These are phyloP conservation scores for Exidia glandulosa DNA, from an alignment of 768 basidiomycete species.

Conservation along the genomic window DNA sequence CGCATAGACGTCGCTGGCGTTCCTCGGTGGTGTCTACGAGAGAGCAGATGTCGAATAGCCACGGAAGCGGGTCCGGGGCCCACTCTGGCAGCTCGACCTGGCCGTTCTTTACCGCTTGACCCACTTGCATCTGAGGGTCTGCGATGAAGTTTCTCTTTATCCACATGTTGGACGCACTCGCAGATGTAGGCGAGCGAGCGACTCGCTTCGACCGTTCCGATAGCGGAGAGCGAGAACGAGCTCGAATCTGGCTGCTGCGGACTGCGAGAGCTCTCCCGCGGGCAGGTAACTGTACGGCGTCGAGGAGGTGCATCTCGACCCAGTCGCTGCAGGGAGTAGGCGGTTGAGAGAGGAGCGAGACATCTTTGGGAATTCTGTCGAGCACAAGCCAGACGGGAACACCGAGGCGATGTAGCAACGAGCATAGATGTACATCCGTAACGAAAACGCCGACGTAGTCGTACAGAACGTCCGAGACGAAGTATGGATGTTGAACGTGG, in stretches of 20 bases:
- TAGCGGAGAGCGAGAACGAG: too few relatives aligned
- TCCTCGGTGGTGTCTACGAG: background rate
- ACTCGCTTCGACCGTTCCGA: too few relatives aligned
- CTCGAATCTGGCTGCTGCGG: too few relatives aligned
- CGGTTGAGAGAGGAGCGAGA: background rate
- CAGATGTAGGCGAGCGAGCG: too few relatives aligned
- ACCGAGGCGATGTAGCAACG: background rate
- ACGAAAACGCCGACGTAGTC: background rate
- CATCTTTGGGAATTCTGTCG: background rate
- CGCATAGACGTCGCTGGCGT: background rate
- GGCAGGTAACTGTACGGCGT: too few relatives aligned
- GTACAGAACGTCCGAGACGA: background rate
- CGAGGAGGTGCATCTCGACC: too few relatives aligned
- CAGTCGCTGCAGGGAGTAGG: background rate
- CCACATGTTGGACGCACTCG: too few relatives aligned
- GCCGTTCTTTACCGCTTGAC: background rate
- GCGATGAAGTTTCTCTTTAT: background rate
- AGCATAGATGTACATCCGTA: background rate
- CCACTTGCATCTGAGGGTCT: background rate
- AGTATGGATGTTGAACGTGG: background rate
- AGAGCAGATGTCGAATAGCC: background rate
- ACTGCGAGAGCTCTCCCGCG: too few relatives aligned
- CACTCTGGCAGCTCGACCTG: background rate
- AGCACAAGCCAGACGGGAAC: background rate
- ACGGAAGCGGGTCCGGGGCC: background rate